These are phyloP conservation scores for Cardamine chenopodiifolia DNA, from an alignment of 345 rosid genomes.

Conservation along the genomic window DNA sequence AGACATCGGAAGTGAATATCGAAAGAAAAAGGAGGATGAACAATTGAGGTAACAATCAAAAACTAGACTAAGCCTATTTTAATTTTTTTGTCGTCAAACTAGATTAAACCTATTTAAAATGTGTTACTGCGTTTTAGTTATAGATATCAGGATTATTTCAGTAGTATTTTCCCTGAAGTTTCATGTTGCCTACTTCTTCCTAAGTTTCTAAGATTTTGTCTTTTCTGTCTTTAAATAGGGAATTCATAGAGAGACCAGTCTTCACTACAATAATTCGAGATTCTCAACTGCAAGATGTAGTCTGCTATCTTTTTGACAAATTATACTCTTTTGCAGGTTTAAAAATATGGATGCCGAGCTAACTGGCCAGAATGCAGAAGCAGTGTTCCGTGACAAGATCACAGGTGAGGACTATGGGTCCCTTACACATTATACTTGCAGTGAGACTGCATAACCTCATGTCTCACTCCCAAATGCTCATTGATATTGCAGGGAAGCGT, in stretches of 20 bases:
- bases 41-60: conserved; percentile 50
- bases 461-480: conserved; percentile 29
- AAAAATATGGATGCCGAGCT: conserved; percentile 70
- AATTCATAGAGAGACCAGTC: not conserved
- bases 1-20: conserved; percentile 62
- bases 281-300: not conserved
- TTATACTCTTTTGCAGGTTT: conserved; percentile 51
- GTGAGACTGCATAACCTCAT: not conserved
- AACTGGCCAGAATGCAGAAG: conserved; percentile 79
- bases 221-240: conserved; percentile 20
- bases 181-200: conserved; percentile 7
- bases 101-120: not conserved
- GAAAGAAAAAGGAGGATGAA: conserved; percentile 64
- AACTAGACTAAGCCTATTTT: not conserved
- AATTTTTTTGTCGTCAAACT: too few relatives aligned
- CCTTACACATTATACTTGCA: conserved; percentile 21
- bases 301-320: conserved; percentile 17
- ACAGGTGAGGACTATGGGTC: conserved; percentile 52
- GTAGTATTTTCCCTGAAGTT: not conserved
- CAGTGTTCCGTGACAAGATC: conserved; percentile 82
- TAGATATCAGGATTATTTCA: conserved; percentile 2
- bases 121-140: not conserved
- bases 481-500: conserved; percentile 57
- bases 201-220: conserved; percentile 14
- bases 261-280: conserved; percentile 1